Evolutionary conservation across 805 yeast genomes (phyloP).

Genomic region (Sugiyamaella americana): DNA sequence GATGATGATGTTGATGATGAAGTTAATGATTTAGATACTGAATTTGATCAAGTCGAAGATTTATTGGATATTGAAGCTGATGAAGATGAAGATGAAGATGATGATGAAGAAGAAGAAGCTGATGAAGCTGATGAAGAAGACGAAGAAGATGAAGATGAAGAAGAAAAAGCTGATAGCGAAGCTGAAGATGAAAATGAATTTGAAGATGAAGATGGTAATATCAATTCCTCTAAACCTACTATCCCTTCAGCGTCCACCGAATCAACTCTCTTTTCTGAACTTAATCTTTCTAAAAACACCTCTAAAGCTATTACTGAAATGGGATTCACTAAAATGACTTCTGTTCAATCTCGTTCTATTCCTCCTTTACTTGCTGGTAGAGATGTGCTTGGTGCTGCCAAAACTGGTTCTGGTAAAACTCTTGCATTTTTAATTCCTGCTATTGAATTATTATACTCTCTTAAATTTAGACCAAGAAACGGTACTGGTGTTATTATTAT

Average conservation of each 20-base stretch:
- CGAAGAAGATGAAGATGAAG: constrained; percentile 24
- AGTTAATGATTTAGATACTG: constrained; percentile 22
- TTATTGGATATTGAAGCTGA: constrained; percentile 22
- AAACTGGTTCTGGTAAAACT: constrained; percentile 98
- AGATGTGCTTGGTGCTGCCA: constrained; percentile 99
- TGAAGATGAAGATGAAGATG: constrained; percentile 28
- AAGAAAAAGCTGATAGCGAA: constrained; percentile 25
- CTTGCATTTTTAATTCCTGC: constrained; percentile 95
- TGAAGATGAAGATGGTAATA: constrained; percentile 17
- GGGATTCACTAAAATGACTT: constrained; percentile 92
- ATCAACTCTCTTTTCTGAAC: constrained; percentile 38
- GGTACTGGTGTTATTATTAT: constrained; percentile 97
- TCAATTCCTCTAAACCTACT: constrained; percentile 4
- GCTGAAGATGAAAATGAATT: constrained; percentile 25
- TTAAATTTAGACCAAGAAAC: constrained; percentile 94
- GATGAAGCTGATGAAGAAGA: constrained; percentile 22
- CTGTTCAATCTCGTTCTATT: constrained; percentile 90
- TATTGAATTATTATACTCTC: constrained; percentile 79
- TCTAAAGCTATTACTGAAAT: constrained; percentile 71
- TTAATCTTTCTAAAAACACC: constrained; percentile 76
- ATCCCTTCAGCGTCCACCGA: constrained; percentile 16
- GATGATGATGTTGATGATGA: constrained; percentile 17
- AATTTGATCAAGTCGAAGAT: constrained; percentile 20
- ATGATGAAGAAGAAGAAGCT: constrained; percentile 23
- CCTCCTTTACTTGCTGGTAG: constrained; percentile 95